These are phyloP conservation scores for Penicillium lividum DNA, from an alignment of 495 filamentous ascomycete species.

Conservation along the genomic window DNA sequence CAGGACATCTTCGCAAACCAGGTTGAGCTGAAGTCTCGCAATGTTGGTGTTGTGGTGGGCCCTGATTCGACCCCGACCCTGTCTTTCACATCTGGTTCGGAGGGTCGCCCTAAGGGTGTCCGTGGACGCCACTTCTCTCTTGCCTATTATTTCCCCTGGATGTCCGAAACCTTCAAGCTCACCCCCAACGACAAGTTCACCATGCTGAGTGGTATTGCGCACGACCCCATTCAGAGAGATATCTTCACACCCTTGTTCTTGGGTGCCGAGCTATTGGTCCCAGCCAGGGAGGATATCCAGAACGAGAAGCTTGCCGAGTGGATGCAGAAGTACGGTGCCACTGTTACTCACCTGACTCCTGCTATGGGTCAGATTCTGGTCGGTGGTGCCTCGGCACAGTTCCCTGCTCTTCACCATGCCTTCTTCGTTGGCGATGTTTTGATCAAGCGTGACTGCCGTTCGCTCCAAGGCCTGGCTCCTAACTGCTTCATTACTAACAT, in stretches of 20 bases:
- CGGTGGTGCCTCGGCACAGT: constrained; percentile 76
- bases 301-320: constrained; percentile 89
- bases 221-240: constrained; percentile 90
- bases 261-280: constrained; percentile 79
- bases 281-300: constrained; percentile 80
- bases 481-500: constrained; percentile 86
- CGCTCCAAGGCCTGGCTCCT: constrained; percentile 71
- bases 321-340: constrained; percentile 78
- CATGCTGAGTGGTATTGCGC: constrained; percentile 78
- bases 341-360: constrained; percentile 89
- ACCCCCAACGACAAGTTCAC: constrained; percentile 77
- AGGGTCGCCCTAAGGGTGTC: constrained; percentile 86
- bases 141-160: constrained; percentile 90
- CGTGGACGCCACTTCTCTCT: constrained; percentile 85
- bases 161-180: constrained; percentile 79
- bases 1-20: constrained; percentile 66
- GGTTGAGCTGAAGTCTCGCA: constrained; percentile 50
- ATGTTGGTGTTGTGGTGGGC: constrained; percentile 78
- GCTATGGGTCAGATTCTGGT: constrained; percentile 95
- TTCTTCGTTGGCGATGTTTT: constrained; percentile 96
- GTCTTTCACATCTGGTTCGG: constrained; percentile 81
- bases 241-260: constrained; percentile 94
- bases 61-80: constrained; percentile 86
- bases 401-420: constrained; percentile 73
- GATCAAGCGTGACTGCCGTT: constrained; percentile 82